phyloP scores from a whole-genome alignment of 1,284 basidiomycete genomes.

The Sparassis latifolia region DNA sequence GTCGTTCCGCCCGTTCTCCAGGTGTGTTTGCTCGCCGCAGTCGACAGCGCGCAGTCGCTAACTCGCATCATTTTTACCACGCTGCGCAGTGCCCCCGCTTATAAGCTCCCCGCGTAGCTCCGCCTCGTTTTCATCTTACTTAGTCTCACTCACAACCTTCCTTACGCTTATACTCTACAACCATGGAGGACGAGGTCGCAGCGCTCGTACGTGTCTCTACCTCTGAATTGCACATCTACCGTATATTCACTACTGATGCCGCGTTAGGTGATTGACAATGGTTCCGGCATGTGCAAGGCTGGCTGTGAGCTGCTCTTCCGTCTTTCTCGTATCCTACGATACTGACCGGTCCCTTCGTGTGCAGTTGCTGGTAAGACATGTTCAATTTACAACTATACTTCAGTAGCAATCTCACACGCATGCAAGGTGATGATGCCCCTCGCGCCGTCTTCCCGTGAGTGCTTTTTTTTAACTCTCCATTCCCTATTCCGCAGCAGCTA shows the following conservation, averaged over 20 bases:
- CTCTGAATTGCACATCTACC: neutral
- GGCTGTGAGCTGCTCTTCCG: constrained; percentile 54
- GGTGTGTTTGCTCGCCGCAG: constrained; percentile 9
- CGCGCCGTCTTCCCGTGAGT: constrained; percentile 67
- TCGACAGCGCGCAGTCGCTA: constrained; percentile 11
- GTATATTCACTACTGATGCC: neutral
- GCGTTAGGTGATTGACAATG: constrained; percentile 71
- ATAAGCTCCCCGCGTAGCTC: too few species aligned
- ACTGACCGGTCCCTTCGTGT: constrained; percentile 1
- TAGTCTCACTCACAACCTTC: constrained; percentile 19
- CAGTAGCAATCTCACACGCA: constrained; percentile 1
- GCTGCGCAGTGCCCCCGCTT: constrained; percentile 10
- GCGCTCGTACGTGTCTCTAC: constrained; percentile 24
- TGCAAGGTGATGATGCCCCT: constrained; percentile 60
- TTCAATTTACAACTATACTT: neutral
- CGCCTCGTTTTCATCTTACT: constrained; percentile 14
- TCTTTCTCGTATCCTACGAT: neutral
- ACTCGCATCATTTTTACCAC: constrained; percentile 14
- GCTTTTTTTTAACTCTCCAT: neutral
- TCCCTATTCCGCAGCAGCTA: too few species aligned
- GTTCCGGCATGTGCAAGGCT: constrained; percentile 91
- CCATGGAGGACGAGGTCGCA: constrained; percentile 31
- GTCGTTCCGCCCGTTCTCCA: constrained; percentile 18
- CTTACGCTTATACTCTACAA: constrained; percentile 1
- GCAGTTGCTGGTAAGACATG: constrained; percentile 42